Base-by-base conservation (phyloP, 1,284 basidiomycete species). In the Cryptococcus floricola region DNA sequence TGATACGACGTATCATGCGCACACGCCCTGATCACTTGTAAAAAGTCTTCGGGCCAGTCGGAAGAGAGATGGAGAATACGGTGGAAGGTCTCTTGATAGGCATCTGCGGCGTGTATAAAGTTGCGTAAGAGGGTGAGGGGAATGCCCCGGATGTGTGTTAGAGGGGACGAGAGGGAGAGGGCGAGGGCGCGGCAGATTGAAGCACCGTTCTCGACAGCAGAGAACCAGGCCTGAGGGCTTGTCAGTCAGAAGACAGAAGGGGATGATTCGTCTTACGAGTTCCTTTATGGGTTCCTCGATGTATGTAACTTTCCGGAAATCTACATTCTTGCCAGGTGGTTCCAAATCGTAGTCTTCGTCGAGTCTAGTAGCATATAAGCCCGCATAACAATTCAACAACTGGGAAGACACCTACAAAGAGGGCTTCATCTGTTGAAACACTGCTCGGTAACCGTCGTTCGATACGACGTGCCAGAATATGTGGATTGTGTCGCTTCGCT, bases 1-100 rank as follows among this genome's bases (percentile, higher is more conserved):
- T 96, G 91, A 70, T 89, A 93, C 41, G 87, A 88, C 47, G 90
- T 87, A 72, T 96, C 92, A 66, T 87, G 89, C 18, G 87, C 85
- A 65, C 84, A 85, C 3, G 85, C 84, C 38, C 82, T 83, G 28
- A 88, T 84, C 2, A 85, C 91, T 45, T 87, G 87, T 38, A 91
- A 85, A 67, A 95, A 96, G 68, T 92, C 89, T 2, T 84, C 82
- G 50, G 87, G 86, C 75, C 90, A 89, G 67, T 87, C 86, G 54
- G 82, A 84, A 2, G 91, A 91, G 27, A 94, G 88, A 16, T 91
- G 91, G 19, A 94, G 88, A 51, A 82, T 81, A 38, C 81, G 81
- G 19, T 95, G 82, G 68, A 87, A 87, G 39, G 85, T 79, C 27
- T 86, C 85, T 52, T 87, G 81, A 91, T 91, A 96, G 48, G 84